phyloP scores from a whole-genome alignment of 2,329 filamentous ascomycete genomes.

The Aspergillaceae sp. region DNA sequence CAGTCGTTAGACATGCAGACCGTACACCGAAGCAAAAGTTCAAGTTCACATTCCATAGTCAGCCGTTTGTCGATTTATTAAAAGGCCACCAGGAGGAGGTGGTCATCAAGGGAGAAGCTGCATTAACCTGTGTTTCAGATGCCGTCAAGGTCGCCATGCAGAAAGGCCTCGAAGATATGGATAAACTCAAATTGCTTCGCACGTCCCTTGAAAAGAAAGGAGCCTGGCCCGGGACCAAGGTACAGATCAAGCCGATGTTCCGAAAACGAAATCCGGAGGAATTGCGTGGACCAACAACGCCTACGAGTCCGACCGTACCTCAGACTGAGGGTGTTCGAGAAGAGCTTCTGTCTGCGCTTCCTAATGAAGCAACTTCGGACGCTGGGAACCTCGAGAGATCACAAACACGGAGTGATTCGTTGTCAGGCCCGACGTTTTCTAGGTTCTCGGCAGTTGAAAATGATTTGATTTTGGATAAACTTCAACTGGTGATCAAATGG shows the following conservation, averaged over 20 bases:
- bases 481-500: slow-evolving; percentile 98
- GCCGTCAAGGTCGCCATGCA: slow-evolving; percentile 75
- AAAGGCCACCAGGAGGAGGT: slow-evolving; percentile 97
- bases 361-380: slow-evolving; percentile 14
- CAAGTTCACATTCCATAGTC: slow-evolving; percentile 97
- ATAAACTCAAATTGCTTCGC: slow-evolving; percentile 75
- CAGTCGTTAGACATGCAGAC: slow-evolving; percentile 92
- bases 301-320: slow-evolving; percentile 10
- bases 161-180: slow-evolving; percentile 71
- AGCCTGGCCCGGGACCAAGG: slow-evolving; percentile 89
- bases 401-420: slow-evolving; percentile 66
- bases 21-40: slow-evolving; percentile 98
- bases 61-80: slow-evolving; percentile 87
- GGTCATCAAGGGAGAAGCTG: slow-evolving; percentile 81
- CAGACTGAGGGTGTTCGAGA: slow-evolving; percentile 8
- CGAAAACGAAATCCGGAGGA: slow-evolving; percentile 71
- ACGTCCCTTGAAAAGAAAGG: slow-evolving; percentile 90
- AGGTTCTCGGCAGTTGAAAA: slow-evolving; percentile 90
- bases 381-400: slow-evolving; percentile 35
- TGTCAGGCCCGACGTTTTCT: slow-evolving; percentile 84
- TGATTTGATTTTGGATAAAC: slow-evolving; percentile 84
- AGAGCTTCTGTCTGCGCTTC: slow-evolving; percentile 14
- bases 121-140: slow-evolving; percentile 76
- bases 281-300: slow-evolving; percentile 22
- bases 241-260: slow-evolving; percentile 99